Base-by-base conservation (phyloP, 805 yeast genomes). In the Clavispora carvajalis region DNA sequence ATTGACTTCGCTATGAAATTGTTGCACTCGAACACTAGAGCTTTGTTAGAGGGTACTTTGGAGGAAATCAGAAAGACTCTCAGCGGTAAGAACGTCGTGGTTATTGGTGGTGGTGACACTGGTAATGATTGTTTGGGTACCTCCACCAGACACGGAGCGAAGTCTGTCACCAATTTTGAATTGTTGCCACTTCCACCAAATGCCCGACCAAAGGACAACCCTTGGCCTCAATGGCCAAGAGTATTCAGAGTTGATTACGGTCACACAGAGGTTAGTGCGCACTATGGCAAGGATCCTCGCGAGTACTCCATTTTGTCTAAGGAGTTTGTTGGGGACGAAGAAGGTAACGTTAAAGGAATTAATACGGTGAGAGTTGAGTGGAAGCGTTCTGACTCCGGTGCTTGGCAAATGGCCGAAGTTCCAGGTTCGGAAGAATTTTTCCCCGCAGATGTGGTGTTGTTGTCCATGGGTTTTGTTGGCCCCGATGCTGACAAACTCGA, bases 141-240 rank as follows among this genome's bases (percentile, higher is more conserved):
- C 33, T 79, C 96, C 17, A 90, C 93, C 28, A 84, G 98, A 71
- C 98, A 93, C 62, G 97, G 96, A 33, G 98, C 98, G 47, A 81
- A 85, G 62, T 85, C 95, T 8, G 96, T 93, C 43, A 76, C 82
- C 49, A 91, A 91, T 76, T 93, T 91, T 63, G 99, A 91, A 71
- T 75, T 91, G 61, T 73, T 91, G 54, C 99, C 99, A 44, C 80
- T 83, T 54, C 99, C 99, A 48, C 86, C 97, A 26, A 74, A 74
- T 22, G 76, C 78, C 44, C 79, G 97, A 63, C 84, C 90, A 34
- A 85, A 80, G 67, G 97, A 93, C 67, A 91, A 91, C 68, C 98
- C 99, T 65, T 91, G 99, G 99, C 99, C 99, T 33, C 99, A 91
- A 71, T 91, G 98, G 98, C 98, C 99, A 53, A 77, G 96, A 62